phyloP scores from a whole-genome alignment of 1,139 yeast species.

The Blastobotrys malaysiensis region DNA sequence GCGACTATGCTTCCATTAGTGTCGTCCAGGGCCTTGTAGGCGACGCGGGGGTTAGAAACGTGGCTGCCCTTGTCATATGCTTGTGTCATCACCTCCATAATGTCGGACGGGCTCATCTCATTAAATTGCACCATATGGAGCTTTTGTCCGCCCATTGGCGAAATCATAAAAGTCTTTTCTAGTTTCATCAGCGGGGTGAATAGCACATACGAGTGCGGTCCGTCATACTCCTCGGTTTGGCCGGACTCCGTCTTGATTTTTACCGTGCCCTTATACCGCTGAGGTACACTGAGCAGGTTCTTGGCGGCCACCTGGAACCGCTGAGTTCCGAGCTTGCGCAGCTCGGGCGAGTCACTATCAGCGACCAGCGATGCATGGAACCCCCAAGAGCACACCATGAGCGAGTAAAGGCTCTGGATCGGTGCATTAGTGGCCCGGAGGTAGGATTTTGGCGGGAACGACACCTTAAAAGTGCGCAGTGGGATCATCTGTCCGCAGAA shows the following conservation, averaged over 20 bases:
- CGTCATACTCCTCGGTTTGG: conserved; percentile 20
- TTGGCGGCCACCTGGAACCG: conserved; percentile 68
- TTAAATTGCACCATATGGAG: conserved; percentile 52
- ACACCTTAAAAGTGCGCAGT: conserved; percentile 50
- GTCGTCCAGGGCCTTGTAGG: conserved; percentile 23
- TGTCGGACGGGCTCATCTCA: conserved; percentile 33
- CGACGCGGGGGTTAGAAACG: conserved; percentile 36
- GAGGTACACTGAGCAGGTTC: conserved; percentile 45
- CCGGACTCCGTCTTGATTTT: conserved; percentile 13
- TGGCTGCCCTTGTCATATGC: conserved; percentile 59
- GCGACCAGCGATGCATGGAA: conserved; percentile 83
- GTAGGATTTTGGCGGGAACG: conserved; percentile 40
- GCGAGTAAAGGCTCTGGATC: conserved; percentile 37
- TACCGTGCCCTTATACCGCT: conserved; percentile 45
- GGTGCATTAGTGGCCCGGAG: conserved; percentile 11
- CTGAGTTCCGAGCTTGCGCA: conserved; percentile 56
- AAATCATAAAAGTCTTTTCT: conserved; percentile 65
- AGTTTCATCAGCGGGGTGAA: conserved; percentile 57
- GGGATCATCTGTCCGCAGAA: conserved; percentile 35
- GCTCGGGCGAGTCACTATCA: conserved; percentile 64
- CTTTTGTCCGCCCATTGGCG: conserved; percentile 45
- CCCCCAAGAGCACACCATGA: conserved; percentile 79
- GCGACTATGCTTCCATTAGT: conserved; percentile 11
- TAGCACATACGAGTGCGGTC: conserved; percentile 62
- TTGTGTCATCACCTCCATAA: conserved; percentile 53